Evolutionary conservation across 2,329 filamentous ascomycete species (phyloP), one percentile per base, ranked within the genome.

Genomic region (Neofusicoccum laricinum): DNA sequence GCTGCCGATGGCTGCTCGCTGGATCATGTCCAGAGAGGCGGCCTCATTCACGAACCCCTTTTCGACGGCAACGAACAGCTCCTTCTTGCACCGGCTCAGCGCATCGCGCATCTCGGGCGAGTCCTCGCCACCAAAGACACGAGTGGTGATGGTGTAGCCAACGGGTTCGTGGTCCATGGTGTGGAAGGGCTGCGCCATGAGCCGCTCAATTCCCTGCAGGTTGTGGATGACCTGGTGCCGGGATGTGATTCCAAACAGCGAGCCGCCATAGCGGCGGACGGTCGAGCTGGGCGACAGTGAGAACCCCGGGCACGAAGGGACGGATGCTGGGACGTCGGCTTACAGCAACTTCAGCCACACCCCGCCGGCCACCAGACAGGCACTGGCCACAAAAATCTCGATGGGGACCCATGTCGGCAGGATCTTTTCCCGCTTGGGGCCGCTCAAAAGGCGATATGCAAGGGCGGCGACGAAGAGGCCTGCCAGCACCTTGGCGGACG

Each of bases 221-320:
- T 64, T 49, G 17, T 64, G 45, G 36, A 64, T 58, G 34, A 64
- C 36, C 53, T 64, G 63, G 8, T 64, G 63, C 19, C 30, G 43
- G 4, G 32, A 21, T 0, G 63, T 59, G 19, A 64, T 41, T 34
- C 63, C 63, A 36, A 64, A 64, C 4, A 64, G 48, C 6, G 63
- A 36, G 6, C 63, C 63, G 4, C 53, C 36, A 12, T 64, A 50
- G 15, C 43, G 51, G 12, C 63, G 51, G 15, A 57, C 7, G n/a
- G 45, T 11, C n/a, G 51, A 50, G n/a, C 63, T 64, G 17, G 1
- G 25, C 17, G 30, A 15, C 10, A 2, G 50, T 55, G 34, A 40
- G 36, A 32, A n/a, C 21, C 15, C 15, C 11, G 34, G 19, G 25
- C 17, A 21, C 30, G n/a, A 15, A 10, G 4, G 12, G 40, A 5